phyloP scores from a whole-genome alignment of 1,139 yeast species.

The Candida frijolesensis region DNA sequence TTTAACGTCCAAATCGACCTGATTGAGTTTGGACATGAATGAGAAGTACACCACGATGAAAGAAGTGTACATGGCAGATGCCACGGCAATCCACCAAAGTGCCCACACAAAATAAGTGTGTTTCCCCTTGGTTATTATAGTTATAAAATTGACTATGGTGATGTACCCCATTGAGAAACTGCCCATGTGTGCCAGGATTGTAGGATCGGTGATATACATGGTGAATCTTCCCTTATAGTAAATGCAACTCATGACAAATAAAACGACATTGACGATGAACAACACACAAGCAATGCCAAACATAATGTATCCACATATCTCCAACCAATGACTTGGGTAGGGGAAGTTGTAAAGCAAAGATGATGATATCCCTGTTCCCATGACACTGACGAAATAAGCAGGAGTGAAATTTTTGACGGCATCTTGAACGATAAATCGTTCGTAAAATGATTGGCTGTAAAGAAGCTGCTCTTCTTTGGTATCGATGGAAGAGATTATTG shows the following conservation, averaged over 20 bases:
- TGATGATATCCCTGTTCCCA: constrained; percentile 83
- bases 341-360: constrained; percentile 66
- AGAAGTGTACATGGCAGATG: constrained; percentile 55
- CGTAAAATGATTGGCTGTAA: constrained; percentile 8
- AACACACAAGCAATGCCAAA: constrained; percentile 53
- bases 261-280: constrained; percentile 37
- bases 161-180: constrained; percentile 78
- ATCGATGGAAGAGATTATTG: constrained; percentile 10
- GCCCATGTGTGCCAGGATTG: constrained; percentile 66
- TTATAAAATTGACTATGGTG: constrained; percentile 61
- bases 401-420: constrained; percentile 48
- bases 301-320: constrained; percentile 57
- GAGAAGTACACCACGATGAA: constrained; percentile 54
- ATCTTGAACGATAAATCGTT: constrained; percentile 16
- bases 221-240: constrained; percentile 37
- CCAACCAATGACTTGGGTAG: constrained; percentile 62
- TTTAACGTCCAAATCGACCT: constrained; percentile 22
- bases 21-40: constrained; percentile 34
- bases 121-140: constrained; percentile 33
- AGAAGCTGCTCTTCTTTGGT: constrained; percentile 3
- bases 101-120: constrained; percentile 18
- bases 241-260: constrained; percentile 26
- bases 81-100: constrained; percentile 36
- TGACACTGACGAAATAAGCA: constrained; percentile 68
- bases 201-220: constrained; percentile 45